Evolutionary conservation across 495 filamentous ascomycete species (phyloP), one percentile per base, ranked within the genome.

Genomic region (Astrothelium macrocarpum): DNA sequence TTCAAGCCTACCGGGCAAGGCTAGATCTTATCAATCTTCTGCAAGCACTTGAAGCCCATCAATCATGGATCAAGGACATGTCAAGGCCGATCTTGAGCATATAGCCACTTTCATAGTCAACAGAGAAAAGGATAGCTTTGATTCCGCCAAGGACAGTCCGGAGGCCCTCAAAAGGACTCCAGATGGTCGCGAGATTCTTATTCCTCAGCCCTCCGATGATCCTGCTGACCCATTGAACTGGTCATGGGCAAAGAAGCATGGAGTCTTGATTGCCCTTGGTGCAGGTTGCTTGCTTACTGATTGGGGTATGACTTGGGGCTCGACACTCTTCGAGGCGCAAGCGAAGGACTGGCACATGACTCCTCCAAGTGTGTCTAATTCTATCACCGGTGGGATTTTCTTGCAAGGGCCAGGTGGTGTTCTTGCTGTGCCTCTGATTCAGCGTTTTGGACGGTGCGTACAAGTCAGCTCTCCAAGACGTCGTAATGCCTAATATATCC

Each of bases 331-430:
- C 43, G 75, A 76, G 39, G 68, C 71, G 16, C 81, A 83, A 65
- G 78, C 78, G 4, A 70, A 74, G 32, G 75, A 78, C 34, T 82
- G 80, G 80, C 61, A 71, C 20, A 79, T 81, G 65, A 71, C 66
- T 5, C 56, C 78, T 43, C 62, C 72, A 4, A 71, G 75, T 42
- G 77, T 80, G 3, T 72, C 77, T 0, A 76, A 75, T 7, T 81
- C 78, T 18, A 75, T 79, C 68, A 78, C 74, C 67, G 78, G 77
- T 32, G 79, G 78, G 18, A 79, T 82, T 64, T 72, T 82, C 63
- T 71, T 82, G 61, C 79, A 82, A 67, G 81, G 78, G 0, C 76
- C 80, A 58, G 80, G 81, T 39, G 80, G 81, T 14, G 69, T 82
- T 20, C 72, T 81, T 59, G 79, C 78, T 0, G 79, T 83, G 16